Base-by-base conservation (phyloP, 2,329 filamentous ascomycete species). In the Verticillium nonalfalfae region DNA sequence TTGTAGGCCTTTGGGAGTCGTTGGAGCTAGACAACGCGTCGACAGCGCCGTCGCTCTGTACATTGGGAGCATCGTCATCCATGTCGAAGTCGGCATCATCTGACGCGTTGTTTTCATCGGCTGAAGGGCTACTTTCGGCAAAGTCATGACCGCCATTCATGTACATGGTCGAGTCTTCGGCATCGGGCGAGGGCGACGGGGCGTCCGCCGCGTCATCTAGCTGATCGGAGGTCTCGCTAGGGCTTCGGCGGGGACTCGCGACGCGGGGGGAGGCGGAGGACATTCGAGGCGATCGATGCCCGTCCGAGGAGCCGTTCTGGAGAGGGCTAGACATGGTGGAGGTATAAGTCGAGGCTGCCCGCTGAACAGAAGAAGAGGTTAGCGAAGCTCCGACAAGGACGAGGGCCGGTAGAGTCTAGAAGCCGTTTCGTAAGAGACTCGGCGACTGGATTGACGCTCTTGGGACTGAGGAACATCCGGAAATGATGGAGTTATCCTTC, bases 1-100 rank as follows among this genome's bases (percentile, higher is more conserved):
- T 97, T 64, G 82, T 76, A 58, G 83, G 84, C 71, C 86, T 83
- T 65, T 82, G 83, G 54, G 89, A 90, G 69, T 88, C 88, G 69
- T 86, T 84, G 56, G 92, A 95, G 71, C 85, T 86, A 66, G 88
- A 90, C 69, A 82, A 79, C 66, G 83, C 82, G 64, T 82, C 81
- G 58, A 78, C 75, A 58, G 70, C 75, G 60, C 74, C 76, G 59
- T 82, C 79, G 62, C 79, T 80, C 59, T 78, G 79, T 2, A 70
- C 74, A 50, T 75, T 77, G 71, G 76, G 84, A 33, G 60, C 61
- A 65, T 45, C 63, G 9, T 61, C 63, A 65, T 85, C 88, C 74
- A 89, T 87, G 71, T 91, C 90, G 71, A 90, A 96, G 74, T 97
- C 92, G 66, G 76, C 87, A 74, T 90, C 87, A 62, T 88, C 86